Evolutionary conservation across 2,329 filamentous ascomycete species (phyloP), one percentile per base, ranked within the genome.

Genomic region (Fusarium secorum): DNA sequence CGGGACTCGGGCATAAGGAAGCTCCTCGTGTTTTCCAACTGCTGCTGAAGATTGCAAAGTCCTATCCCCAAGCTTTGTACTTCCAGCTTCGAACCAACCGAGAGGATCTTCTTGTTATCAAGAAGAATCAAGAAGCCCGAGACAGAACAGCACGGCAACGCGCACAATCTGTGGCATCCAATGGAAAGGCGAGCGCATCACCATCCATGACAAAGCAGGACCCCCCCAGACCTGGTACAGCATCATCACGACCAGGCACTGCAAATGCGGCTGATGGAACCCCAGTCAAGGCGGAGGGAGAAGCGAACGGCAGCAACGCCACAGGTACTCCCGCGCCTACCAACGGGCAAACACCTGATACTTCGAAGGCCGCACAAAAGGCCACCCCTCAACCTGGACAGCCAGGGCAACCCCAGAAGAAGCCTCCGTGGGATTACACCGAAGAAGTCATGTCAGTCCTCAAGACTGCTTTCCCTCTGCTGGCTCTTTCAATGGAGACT

Each of bases 401-500:
- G 56, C 30, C 71, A 17, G 77, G 75, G 22, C 76, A 79, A 13
- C 76, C 76, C 30, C 84, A 86, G 71, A 89, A 90, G 83, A 95
- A 93, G 83, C 93, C 93, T 71, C 94, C 97, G 1, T 98, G 96
- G 96, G 96, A 99, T 78, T 91, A 97, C 75, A 95, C 94, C 1
- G 96, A 99, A 74, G 95, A 98, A 79, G 94, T 99, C 66, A 94
- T 97, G 87, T 93, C 94, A 36, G 93, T 94, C 33, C 89, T 99
- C 58, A 98, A 99, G 85, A 98, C 96, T 11, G 95, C 95, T 0
- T 99, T 98, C 85, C 96, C 96, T 28, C 87, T 99, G 22, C 88
- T 99, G 74, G 96, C 97, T 14, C 85, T 98, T 45, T 98, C 95
- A 0, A 98, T 99, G 96, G 96, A 99, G 83, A 97, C 95, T 0